Evolutionary conservation across 768 basidiomycete species (phyloP).

Genomic region (Xerocomellus dryophilus): DNA sequence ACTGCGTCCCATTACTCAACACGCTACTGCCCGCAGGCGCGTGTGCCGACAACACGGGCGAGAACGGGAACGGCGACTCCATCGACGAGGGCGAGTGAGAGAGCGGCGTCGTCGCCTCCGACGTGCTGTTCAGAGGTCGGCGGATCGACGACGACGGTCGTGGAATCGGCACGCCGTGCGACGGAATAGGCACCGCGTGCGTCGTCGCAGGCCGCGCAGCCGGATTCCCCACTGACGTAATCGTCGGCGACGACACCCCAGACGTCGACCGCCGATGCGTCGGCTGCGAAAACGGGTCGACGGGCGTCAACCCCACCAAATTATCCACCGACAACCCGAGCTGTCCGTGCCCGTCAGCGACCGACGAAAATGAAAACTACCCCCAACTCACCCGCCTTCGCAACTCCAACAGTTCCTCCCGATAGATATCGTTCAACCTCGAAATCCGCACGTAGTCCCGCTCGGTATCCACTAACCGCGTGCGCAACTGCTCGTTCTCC

Average conservation of each 20-base stretch:
- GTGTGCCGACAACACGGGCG: constrained; percentile 52
- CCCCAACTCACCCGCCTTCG: constrained; percentile 71
- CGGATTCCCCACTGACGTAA: constrained; percentile 23
- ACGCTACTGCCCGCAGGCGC: constrained; percentile 33
- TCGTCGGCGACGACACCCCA: constrained; percentile 29
- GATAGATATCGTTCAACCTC: constrained; percentile 76
- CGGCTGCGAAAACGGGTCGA: constrained; percentile 70
- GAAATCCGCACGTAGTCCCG: constrained; percentile 71
- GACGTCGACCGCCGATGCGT: constrained; percentile 57
- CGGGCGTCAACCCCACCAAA: constrained; percentile 64
- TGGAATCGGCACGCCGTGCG: constrained; percentile 70
- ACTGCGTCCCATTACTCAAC: constrained; percentile 45
- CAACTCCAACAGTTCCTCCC: constrained; percentile 80
- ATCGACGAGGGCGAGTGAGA: constrained; percentile 66
- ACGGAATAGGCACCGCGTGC: constrained; percentile 69
- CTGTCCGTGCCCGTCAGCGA: neutral
- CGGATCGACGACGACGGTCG: constrained; percentile 64
- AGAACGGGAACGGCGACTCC: constrained; percentile 67
- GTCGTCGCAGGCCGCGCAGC: constrained; percentile 30
- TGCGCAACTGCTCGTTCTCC: constrained; percentile 76
- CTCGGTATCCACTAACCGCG: constrained; percentile 68
- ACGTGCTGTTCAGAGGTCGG: constrained; percentile 46
- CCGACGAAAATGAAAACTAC: no score
- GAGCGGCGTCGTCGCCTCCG: constrained; percentile 57
- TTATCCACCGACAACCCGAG: constrained; percentile 54